Percentiles rank a stretch among this genome's conserved stretches.
phyloP scores from a whole-genome alignment of 495 filamentous ascomycete genomes.

The Penicillium robsamsonii region DNA sequence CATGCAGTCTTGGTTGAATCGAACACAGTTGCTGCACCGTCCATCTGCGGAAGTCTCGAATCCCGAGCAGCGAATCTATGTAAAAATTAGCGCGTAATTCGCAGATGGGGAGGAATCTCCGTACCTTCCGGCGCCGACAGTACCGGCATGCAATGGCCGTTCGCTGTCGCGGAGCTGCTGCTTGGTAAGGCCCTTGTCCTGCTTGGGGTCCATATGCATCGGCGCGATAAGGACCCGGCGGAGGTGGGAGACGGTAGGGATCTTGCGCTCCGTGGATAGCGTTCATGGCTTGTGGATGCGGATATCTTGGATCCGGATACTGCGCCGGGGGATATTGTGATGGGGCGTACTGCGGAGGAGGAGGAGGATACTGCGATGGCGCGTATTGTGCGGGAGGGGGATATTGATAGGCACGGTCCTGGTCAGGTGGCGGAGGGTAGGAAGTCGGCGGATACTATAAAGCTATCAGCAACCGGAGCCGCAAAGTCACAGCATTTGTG shows the following conservation, averaged over 20 bases:
- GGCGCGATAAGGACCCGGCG: constrained; percentile 42
- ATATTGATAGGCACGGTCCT: constrained; percentile 41
- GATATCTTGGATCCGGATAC: constrained; percentile 30
- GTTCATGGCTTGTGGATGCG: constrained; percentile 42
- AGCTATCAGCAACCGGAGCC: neutral
- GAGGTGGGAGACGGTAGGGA: constrained; percentile 42
- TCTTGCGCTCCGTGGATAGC: constrained; percentile 42
- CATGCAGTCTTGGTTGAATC: constrained; percentile 82
- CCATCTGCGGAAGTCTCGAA: constrained; percentile 77
- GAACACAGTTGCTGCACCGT: constrained; percentile 73
- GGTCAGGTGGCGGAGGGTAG: constrained; percentile 30
- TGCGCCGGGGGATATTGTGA: constrained; percentile 17
- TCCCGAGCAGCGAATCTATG: constrained; percentile 79
- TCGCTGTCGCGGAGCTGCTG: constrained; percentile 72
- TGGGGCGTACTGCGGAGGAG: constrained; percentile 24
- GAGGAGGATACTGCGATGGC: constrained; percentile 31
- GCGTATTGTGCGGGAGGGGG: constrained; percentile 33
- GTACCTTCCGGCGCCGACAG: constrained; percentile 77
- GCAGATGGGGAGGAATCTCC: constrained; percentile 12
- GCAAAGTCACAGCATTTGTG: neutral
- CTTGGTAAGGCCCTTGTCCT: constrained; percentile 55
- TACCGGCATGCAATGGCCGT: constrained; percentile 86
- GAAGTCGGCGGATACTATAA: constrained; percentile 37
- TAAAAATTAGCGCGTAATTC: constrained; percentile 2
- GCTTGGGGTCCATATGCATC: constrained; percentile 47